Evolutionary conservation across 345 rosid species (phyloP).

Genomic region (Boechera stricta): DNA sequence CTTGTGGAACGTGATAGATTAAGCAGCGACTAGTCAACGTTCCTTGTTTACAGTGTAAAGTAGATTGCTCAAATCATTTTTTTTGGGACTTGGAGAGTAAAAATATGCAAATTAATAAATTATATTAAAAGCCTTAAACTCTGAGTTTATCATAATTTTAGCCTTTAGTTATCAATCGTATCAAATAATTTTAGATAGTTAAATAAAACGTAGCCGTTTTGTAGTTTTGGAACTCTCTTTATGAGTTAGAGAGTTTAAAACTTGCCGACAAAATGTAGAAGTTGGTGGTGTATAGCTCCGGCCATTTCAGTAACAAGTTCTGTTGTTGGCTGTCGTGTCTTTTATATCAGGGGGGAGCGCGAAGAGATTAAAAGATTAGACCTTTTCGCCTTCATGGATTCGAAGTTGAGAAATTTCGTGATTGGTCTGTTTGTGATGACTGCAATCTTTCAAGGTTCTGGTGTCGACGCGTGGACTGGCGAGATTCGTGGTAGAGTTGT

Average conservation of each 20-base stretch:
- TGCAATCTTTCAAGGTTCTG: conserved; percentile 38
- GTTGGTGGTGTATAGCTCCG: not conserved
- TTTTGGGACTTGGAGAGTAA: not conserved
- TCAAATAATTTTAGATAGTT: not conserved
- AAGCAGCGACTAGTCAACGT: conserved; percentile 41
- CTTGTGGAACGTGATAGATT: conserved; percentile 30
- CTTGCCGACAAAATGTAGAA: conserved; percentile 26
- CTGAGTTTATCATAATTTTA: not conserved
- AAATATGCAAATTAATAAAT: not conserved
- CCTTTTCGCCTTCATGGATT: conserved; percentile 50
- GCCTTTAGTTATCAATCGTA: not conserved
- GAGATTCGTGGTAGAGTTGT: conserved; percentile 94
- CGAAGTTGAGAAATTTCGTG: conserved; percentile 44
- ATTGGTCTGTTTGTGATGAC: conserved; percentile 48
- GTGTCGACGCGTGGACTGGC: conserved; percentile 84
- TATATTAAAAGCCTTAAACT: not conserved
- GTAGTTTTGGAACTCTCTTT: not conserved
- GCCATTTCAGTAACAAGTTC: conserved; percentile 24
- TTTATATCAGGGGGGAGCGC: conserved; percentile 14
- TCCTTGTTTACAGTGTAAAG: conserved; percentile 27
- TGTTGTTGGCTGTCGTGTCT: not conserved
- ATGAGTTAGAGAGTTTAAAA: not conserved
- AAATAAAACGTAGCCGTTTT: not conserved
- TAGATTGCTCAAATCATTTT: conserved; percentile 32
- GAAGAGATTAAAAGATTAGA: not conserved